Percentiles rank a stretch among this genome's conserved stretches.
These are phyloP conservation scores for Colletotrichum lentis DNA, from an alignment of 2,329 filamentous ascomycete genomes.

Conservation along the genomic window DNA sequence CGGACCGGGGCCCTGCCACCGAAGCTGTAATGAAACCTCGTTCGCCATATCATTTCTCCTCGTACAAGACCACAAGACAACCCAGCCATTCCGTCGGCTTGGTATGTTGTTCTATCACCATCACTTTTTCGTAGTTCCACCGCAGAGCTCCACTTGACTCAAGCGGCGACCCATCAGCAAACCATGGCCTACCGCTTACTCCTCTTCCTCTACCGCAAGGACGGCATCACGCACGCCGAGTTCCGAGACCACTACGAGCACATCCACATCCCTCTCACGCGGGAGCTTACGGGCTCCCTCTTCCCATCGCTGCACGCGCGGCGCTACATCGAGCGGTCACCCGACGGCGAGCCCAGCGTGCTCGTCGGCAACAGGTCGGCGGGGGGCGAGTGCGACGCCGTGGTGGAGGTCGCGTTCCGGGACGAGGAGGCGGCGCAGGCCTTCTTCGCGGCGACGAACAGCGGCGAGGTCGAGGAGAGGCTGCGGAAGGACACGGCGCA, in stretches of 20 bases:
- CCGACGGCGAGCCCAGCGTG: slow-evolving; percentile 33
- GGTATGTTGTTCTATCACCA: not conserved
- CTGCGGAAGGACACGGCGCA: slow-evolving; percentile 16
- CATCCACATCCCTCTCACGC: slow-evolving; percentile 41
- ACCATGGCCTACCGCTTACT: slow-evolving; percentile 32
- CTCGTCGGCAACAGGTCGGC: slow-evolving; percentile 36
- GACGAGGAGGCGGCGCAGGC: slow-evolving; percentile 32
- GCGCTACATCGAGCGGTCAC: slow-evolving; percentile 38
- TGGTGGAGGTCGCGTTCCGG: slow-evolving; percentile 40
- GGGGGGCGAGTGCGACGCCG: slow-evolving; percentile 39
- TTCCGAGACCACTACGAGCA: slow-evolving; percentile 42
- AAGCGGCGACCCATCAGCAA: not conserved
- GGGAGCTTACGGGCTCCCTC: slow-evolving; percentile 38
- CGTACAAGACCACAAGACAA: not conserved
- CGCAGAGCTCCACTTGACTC: not conserved
- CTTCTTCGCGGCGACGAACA: slow-evolving; percentile 16
- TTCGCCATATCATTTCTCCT: not conserved
- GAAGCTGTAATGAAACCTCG: no score
- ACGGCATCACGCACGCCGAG: slow-evolving; percentile 40
- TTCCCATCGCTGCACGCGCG: slow-evolving; percentile 41
- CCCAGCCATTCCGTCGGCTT: not conserved
- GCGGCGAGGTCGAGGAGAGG: slow-evolving; percentile 9
- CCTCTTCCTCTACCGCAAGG: slow-evolving; percentile 39
- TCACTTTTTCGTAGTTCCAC: not conserved
- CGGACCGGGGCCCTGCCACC: not conserved